Conservation (phyloP, 2,329 filamentous ascomycete genomes). For the Pseudogymnoascus sp. region DNA sequence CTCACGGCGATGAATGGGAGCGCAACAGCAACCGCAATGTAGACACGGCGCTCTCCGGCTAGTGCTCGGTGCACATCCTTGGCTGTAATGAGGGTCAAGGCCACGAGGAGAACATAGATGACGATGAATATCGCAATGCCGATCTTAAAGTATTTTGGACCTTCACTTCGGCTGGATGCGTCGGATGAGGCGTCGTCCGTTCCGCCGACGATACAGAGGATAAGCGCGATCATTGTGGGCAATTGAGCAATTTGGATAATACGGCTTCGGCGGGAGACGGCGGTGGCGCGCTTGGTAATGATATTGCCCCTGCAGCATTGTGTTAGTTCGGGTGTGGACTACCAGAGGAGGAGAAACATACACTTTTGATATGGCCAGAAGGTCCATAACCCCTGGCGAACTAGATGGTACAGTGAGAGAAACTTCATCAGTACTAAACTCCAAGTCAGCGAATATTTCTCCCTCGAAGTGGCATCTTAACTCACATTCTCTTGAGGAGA, state of each 20-base stretch:
- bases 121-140: constrained; percentile 24
- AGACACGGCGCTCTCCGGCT: constrained; percentile 23
- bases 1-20: constrained; percentile 26
- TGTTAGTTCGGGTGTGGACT: not conserved
- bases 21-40: constrained; percentile 23
- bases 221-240: constrained; percentile 22
- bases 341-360: not conserved
- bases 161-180: constrained; percentile 14
- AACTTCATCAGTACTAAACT: constrained; percentile 17
- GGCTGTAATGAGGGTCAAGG: constrained; percentile 19
- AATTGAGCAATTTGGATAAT: constrained; percentile 23
- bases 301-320: constrained; percentile 12
- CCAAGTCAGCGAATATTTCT: not conserved
- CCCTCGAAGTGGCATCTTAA: not conserved
- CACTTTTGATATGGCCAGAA: not conserved
- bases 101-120: constrained; percentile 20
- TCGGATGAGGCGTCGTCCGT: constrained; percentile 15
- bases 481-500: constrained; percentile 23
- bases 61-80: constrained; percentile 21
- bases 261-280: constrained; percentile 21
- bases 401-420: constrained; percentile 15
- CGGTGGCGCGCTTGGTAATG: constrained; percentile 15
- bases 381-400: constrained; percentile 1
- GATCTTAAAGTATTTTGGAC: constrained; percentile 19
- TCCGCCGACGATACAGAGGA: constrained; percentile 26